Evolutionary conservation across 2,329 filamentous ascomycete species (phyloP).

Genomic region (Ambrosiella cleistominuta): DNA sequence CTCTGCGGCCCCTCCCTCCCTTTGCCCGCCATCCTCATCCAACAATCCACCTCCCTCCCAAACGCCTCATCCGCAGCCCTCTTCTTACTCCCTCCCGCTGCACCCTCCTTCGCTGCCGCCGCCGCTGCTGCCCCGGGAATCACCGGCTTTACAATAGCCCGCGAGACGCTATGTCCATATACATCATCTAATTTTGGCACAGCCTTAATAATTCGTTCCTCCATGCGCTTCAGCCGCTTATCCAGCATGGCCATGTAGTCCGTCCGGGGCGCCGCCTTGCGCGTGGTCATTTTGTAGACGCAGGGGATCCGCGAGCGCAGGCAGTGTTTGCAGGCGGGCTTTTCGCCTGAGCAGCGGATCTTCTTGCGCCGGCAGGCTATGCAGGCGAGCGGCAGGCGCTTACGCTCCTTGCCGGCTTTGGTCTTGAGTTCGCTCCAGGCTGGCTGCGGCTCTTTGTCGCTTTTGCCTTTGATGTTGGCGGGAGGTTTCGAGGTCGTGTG

Average conservation of each 20-base stretch:
- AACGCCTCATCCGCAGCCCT: constrained; percentile 77
- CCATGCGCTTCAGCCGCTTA: constrained; percentile 89
- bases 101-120: constrained; percentile 15
- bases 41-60: constrained; percentile 60
- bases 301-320: constrained; percentile 82
- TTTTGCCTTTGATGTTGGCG: constrained; percentile 32
- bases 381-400: constrained; percentile 79
- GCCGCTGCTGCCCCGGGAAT: constrained; percentile 32
- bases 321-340: constrained; percentile 94
- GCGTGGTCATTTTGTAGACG: constrained; percentile 90
- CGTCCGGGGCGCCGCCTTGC: constrained; percentile 83
- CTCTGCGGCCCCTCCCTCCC: constrained; percentile 21
- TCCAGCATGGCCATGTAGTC: constrained; percentile 99
- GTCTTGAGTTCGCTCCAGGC: constrained; percentile 74
- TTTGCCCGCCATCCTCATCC: constrained; percentile 47
- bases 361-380: constrained; percentile 95
- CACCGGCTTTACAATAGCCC: constrained; percentile 72
- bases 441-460: constrained; percentile 40
- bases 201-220: constrained; percentile 90
- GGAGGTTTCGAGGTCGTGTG: constrained; percentile 21
- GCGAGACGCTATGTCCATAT: constrained; percentile 34
- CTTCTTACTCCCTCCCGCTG: constrained; percentile 39
- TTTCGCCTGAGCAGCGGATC: constrained; percentile 93
- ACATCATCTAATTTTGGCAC: constrained; percentile 72
- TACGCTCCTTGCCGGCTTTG: constrained; percentile 88